Conservation (phyloP, 2,329 filamentous ascomycete species). For the Neonectria coccinea region DNA sequence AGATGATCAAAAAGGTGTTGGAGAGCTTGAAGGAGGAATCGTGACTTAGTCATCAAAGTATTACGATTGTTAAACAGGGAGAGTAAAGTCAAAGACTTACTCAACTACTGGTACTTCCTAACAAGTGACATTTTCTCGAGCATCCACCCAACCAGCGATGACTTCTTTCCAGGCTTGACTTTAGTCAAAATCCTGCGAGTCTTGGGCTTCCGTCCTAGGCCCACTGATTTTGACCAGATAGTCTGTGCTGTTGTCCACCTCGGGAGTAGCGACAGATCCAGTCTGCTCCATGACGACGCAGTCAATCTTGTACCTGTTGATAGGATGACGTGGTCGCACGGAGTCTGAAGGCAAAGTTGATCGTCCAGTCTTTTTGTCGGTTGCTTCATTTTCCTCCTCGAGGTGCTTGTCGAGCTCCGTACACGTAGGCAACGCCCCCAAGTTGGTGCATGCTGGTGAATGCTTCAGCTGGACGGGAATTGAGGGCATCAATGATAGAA, state of each 20-base stretch:
- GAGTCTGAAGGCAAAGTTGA: neutral
- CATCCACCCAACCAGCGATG: neutral
- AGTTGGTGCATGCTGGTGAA: slow-evolving; percentile 42
- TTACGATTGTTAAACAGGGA: neutral
- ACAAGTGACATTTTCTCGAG: neutral
- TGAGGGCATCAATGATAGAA: slow-evolving; percentile 1
- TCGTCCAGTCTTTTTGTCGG: neutral
- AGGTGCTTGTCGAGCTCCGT: neutral
- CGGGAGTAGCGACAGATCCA: slow-evolving; percentile 12
- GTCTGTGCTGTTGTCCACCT: slow-evolving; percentile 10
- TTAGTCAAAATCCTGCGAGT: neutral
- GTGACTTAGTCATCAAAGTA: neutral
- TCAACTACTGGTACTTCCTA: slow-evolving; percentile 1
- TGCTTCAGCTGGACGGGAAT: slow-evolving; percentile 38
- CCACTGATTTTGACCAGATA: slow-evolving; percentile 18
- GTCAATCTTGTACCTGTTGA: slow-evolving; percentile 12
- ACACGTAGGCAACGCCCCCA: slow-evolving; percentile 24
- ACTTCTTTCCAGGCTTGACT: neutral
- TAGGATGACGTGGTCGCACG: neutral
- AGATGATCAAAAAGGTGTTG: slow-evolving; percentile 96
- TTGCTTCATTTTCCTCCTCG: neutral
- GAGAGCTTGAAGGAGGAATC: slow-evolving; percentile 72
- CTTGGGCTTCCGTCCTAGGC: slow-evolving; percentile 6
- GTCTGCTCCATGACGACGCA: slow-evolving; percentile 20
- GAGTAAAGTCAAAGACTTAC: neutral